These are phyloP conservation scores for Stagonosporopsis chrysanthemi DNA, from an alignment of 2,329 filamentous ascomycete genomes.

Conservation along the genomic window DNA sequence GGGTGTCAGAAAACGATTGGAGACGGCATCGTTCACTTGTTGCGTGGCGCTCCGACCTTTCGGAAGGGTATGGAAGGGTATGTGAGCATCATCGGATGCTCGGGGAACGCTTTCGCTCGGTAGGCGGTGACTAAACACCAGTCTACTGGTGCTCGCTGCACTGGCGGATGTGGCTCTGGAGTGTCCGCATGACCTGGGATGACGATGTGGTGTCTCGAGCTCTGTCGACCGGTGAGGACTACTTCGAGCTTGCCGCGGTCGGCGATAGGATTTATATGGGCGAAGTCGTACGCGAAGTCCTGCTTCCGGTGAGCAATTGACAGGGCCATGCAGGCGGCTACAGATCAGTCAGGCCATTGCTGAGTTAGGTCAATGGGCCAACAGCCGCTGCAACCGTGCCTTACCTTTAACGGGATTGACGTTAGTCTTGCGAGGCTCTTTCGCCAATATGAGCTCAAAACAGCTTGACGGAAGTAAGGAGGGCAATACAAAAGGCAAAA, in stretches of 20 bases:
- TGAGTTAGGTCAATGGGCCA: slow-evolving; percentile 8
- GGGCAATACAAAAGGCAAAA: slow-evolving; percentile 24
- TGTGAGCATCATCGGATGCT: background rate
- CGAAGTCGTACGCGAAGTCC: slow-evolving; percentile 12
- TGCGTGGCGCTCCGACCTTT: background rate
- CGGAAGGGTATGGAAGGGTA: background rate
- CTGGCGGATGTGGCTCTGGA: slow-evolving; percentile 25
- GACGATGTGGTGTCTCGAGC: slow-evolving; percentile 17
- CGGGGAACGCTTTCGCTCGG: background rate
- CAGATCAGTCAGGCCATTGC: slow-evolving; percentile 10
- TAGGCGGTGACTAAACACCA: background rate
- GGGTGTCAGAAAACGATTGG: background rate
- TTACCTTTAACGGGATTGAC: slow-evolving; percentile 13
- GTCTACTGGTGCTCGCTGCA: background rate
- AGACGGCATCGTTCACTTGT: background rate
- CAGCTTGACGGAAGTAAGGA: slow-evolving; percentile 5
- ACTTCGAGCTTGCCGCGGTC: slow-evolving; percentile 1
- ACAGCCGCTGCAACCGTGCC: slow-evolving; percentile 21
- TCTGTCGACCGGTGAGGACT: slow-evolving; percentile 32
- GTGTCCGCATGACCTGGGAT: slow-evolving; percentile 27
- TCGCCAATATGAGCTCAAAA: slow-evolving; percentile 26
- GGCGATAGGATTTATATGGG: slow-evolving; percentile 6
- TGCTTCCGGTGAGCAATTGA: slow-evolving; percentile 32
- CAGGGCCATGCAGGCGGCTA: slow-evolving; percentile 5
- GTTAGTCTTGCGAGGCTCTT: slow-evolving; percentile 4